A percentile compares a stretch with the other conserved stretches of the same genome.
phyloP scores from a whole-genome alignment of 2,329 filamentous ascomycete genomes.

The Monilinia fructicola region DNA sequence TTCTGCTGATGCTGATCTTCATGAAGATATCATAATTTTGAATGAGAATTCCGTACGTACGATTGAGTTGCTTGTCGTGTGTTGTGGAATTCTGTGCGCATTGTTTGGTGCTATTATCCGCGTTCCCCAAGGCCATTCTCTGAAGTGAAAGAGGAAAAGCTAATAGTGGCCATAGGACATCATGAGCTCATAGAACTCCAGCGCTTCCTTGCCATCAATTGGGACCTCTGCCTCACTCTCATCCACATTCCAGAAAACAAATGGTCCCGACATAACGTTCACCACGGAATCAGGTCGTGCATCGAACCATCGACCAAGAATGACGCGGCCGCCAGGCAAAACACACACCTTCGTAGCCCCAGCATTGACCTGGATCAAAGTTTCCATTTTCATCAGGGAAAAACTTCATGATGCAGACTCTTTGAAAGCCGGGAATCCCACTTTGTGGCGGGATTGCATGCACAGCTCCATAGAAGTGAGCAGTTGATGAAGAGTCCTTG shows the following conservation, averaged over 20 bases:
- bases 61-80: background rate
- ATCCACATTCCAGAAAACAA: conserved; percentile 42
- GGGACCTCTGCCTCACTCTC: conserved; percentile 24
- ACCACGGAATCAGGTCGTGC: conserved; percentile 16
- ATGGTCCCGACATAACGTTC: conserved; percentile 37
- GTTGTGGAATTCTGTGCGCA: background rate
- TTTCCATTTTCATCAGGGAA: conserved; percentile 30
- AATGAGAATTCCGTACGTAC: too few species aligned
- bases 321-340: conserved; percentile 48
- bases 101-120: background rate
- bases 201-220: conserved; percentile 30
- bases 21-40: background rate
- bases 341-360: conserved; percentile 50
- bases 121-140: background rate
- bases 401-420: conserved; percentile 55
- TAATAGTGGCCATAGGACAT: background rate
- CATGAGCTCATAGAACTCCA: conserved; percentile 30
- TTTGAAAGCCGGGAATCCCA: conserved; percentile 53
- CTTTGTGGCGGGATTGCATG: conserved; percentile 50
- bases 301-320: conserved; percentile 53
- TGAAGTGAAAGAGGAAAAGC: background rate
- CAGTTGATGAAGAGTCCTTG: conserved; percentile 40
- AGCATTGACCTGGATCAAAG: conserved; percentile 39
- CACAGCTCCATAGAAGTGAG: conserved; percentile 47
- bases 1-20: background rate